phyloP scores from a whole-genome alignment of 2,329 filamentous ascomycete genomes.

The Graphium sp. region DNA sequence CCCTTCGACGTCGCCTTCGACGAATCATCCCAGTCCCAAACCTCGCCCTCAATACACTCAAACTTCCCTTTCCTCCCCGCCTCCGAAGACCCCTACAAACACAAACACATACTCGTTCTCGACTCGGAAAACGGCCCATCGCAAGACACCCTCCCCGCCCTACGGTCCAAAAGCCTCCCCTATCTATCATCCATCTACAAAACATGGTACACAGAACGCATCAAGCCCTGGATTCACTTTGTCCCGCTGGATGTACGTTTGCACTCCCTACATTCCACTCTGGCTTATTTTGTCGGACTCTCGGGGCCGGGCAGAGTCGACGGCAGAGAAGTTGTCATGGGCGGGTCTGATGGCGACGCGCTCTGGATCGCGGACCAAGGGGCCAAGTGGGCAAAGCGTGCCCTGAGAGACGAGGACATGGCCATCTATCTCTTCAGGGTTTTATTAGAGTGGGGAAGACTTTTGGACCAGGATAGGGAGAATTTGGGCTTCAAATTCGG shows the following conservation, averaged over 20 bases:
- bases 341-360: slow-evolving; percentile 26
- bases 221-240: slow-evolving; percentile 66
- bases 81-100: slow-evolving; percentile 33
- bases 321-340: slow-evolving; percentile 11
- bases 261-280: slow-evolving; percentile 55
- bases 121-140: slow-evolving; percentile 57
- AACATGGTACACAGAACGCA: slow-evolving; percentile 62
- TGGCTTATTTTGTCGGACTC: slow-evolving; percentile 57
- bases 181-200: slow-evolving; percentile 58
- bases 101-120: slow-evolving; percentile 55
- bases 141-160: slow-evolving; percentile 29
- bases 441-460: slow-evolving; percentile 58
- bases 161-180: slow-evolving; percentile 50
- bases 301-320: slow-evolving; percentile 22
- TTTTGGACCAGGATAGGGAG: slow-evolving; percentile 46
- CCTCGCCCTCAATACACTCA: slow-evolving; percentile 1
- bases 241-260: slow-evolving; percentile 60
- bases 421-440: slow-evolving; percentile 67
- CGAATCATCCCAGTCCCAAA: slow-evolving; percentile 28
- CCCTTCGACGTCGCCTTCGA: slow-evolving; percentile 39
- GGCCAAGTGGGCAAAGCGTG: slow-evolving; percentile 44
- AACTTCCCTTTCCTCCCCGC: slow-evolving; percentile 23
- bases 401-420: slow-evolving; percentile 55
- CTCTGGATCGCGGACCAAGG: slow-evolving; percentile 51
- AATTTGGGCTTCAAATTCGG: slow-evolving; percentile 23